Percentiles rank a stretch among this genome's conserved stretches.
Evolutionary conservation across 345 rosid species (phyloP).

Genomic region (Ricinus communis): DNA sequence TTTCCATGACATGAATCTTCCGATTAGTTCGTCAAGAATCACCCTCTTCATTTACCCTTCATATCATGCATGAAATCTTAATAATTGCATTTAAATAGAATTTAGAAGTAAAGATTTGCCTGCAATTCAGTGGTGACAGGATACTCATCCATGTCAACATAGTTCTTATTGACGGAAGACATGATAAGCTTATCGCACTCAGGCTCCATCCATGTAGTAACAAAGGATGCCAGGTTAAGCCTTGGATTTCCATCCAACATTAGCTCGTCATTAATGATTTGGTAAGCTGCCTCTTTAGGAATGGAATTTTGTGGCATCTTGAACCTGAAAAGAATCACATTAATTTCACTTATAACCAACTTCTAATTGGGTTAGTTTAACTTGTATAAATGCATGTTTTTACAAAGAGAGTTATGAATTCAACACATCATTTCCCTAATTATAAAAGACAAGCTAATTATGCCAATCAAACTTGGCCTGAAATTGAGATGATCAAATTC

Average conservation of each 20-base stretch:
- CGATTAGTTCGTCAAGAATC: too few species aligned
- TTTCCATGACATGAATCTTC: too few species aligned
- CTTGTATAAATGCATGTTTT: too few species aligned
- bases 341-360: too few species aligned
- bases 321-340: constrained; percentile 15
- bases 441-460: background rate
- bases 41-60: too few species aligned
- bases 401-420: too few species aligned
- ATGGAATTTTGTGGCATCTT: constrained; percentile 23
- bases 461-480: too few species aligned
- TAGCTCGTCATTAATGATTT: constrained; percentile 26
- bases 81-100: too few species aligned
- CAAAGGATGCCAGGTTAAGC: constrained; percentile 27
- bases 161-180: constrained; percentile 26
- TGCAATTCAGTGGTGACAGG: constrained; percentile 32
- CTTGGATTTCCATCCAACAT: constrained; percentile 29
- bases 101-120: background rate
- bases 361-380: too few species aligned
- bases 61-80: too few species aligned
- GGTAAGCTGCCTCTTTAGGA: constrained; percentile 31
- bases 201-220: constrained; percentile 31
- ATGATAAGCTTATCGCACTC: constrained; percentile 26
- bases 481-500: too few species aligned
- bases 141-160: constrained; percentile 34
- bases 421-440: background rate